phyloP scores from a whole-genome alignment of 306 rosid species.

The Notholithocarpus densiflorus region DNA sequence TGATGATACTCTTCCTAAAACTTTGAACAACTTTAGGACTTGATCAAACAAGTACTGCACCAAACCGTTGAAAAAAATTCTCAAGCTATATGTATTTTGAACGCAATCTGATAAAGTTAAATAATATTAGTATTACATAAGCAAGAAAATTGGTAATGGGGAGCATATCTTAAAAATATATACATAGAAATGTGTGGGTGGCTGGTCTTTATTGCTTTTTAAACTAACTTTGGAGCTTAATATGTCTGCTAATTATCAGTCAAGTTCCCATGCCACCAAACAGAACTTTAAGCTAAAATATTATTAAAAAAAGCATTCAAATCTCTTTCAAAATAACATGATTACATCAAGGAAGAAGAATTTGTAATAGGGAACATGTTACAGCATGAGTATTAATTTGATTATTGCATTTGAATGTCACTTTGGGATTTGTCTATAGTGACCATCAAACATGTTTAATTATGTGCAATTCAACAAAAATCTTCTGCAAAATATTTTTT shows the following conservation, averaged over 20 bases:
- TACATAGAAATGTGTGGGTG: too few species aligned
- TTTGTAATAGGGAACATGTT: too few species aligned
- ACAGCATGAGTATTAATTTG: background rate
- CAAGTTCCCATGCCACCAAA: background rate
- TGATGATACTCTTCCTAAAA: background rate
- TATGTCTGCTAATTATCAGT: background rate
- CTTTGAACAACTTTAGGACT: background rate
- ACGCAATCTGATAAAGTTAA: background rate
- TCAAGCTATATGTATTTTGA: background rate
- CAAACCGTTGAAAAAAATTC: constrained; percentile 5
- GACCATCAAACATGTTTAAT: background rate
- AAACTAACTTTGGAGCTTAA: background rate
- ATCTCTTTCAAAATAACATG: too few species aligned
- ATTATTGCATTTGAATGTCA: background rate
- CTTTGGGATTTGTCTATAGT: background rate
- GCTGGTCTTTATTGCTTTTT: too few species aligned
- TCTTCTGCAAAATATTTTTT: background rate
- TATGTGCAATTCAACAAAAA: background rate
- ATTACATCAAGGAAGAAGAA: too few species aligned
- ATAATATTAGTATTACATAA: background rate
- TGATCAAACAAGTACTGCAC: constrained; percentile 23
- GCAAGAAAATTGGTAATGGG: background rate
- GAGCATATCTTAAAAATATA: too few species aligned
- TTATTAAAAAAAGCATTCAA: too few species aligned
- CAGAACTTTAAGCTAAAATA: background rate